Evolutionary conservation across 2,329 filamentous ascomycete genomes (phyloP).

Genomic region (Penicillium sp.): DNA sequence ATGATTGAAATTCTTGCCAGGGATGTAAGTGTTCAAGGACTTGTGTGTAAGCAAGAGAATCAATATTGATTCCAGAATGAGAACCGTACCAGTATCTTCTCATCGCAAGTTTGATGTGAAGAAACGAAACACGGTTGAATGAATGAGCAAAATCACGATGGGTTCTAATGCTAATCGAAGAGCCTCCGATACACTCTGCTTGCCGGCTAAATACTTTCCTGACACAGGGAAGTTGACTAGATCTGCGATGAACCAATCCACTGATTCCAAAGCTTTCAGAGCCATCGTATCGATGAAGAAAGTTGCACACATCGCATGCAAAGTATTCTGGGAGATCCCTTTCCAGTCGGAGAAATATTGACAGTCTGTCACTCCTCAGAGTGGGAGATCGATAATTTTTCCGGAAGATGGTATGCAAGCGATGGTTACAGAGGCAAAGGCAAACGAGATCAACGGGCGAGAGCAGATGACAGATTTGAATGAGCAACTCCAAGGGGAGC

Average conservation of each 20-base stretch:
- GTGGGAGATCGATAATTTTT: background rate
- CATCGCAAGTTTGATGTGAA: constrained; percentile 14
- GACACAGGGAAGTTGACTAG: constrained; percentile 3
- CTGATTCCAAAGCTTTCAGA: constrained; percentile 9
- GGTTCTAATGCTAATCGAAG: background rate
- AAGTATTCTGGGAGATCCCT: constrained; percentile 15
- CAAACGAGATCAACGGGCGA: background rate
- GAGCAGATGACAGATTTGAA: background rate
- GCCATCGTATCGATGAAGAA: constrained; percentile 14
- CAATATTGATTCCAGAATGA: constrained; percentile 5
- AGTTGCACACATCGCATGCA: constrained; percentile 12
- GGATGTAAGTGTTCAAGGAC: constrained; percentile 18
- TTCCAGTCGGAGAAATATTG: constrained; percentile 11
- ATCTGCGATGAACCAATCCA: background rate
- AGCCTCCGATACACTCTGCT: background rate
- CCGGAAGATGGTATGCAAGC: background rate
- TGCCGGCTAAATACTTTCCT: background rate
- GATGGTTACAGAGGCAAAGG: constrained; percentile 13
- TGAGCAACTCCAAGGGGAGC: constrained; percentile 6
- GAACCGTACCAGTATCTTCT: constrained; percentile 5
- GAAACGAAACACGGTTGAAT: constrained; percentile 4
- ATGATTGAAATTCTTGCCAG: background rate
- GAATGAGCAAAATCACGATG: background rate
- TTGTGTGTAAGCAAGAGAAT: constrained; percentile 33
- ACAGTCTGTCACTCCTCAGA: constrained; percentile 1